Base-by-base conservation (phyloP, 805 yeast species). In the Yarrowia divulgata region DNA sequence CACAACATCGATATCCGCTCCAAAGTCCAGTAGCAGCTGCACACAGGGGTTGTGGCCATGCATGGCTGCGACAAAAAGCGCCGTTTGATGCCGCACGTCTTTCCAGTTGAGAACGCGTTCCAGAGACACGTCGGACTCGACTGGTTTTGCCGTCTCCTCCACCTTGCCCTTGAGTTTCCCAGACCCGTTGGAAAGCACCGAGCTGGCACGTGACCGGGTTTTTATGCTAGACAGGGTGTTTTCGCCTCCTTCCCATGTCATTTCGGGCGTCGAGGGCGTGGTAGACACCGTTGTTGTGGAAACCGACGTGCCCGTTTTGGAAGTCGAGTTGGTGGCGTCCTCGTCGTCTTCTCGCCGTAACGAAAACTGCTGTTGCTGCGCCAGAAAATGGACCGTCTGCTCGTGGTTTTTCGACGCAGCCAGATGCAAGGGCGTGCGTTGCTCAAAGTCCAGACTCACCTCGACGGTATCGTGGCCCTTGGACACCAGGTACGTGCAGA, bases 1-100 rank as follows among this genome's bases (percentile, higher is more conserved):
- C 68, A 86, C 88, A 5, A 87, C 76, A 73, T 90, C 88, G 57
- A 92, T 82, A 73, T 91, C 89, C 2, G 96, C 96, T 9, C 93
- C 95, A 69, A 89, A 85, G 45, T 89, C 89, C 4, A 91, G 79
- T 23, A 92, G 78, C 50, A 90, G 78, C 71, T 84, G 85, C 57
- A 89, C 81, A 72, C 93, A 88, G 45, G 87, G 88, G 70, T 83
- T 83, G 75, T 83, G 85, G 67, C 91, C 90, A 49, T 81, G 76
- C 14, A 81, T 78, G 43, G 90, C 85, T 16, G 94, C 90, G 18
- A 87, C 82, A 75, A 91, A 93, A n/a, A 89, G 80, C 10, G 83
- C 80, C 0, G 83, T 80, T 70, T 78, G 75, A 66, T 72, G 71
- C n/a, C 70, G 69, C 19, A 66, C 8, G 90, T 91, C 88, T 68